phyloP scores from a whole-genome alignment of 345 rosid species.

The Anastatica hierochuntica region DNA sequence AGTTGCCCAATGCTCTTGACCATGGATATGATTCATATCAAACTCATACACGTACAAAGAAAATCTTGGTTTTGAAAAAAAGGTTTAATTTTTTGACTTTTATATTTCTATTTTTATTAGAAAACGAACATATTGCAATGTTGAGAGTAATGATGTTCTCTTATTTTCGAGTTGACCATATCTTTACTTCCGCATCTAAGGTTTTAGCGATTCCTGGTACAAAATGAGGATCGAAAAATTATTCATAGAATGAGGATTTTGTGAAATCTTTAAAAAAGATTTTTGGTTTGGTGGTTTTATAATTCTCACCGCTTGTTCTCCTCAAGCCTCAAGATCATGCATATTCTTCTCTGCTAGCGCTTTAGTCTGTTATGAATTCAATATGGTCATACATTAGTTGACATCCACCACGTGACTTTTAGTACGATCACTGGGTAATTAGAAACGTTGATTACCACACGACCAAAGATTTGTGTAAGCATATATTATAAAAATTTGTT shows the following conservation, averaged over 20 bases:
- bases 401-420: background rate
- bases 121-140: constrained; percentile 72
- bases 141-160: constrained; percentile 91
- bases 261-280: constrained; percentile 1
- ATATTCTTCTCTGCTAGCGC: constrained; percentile 89
- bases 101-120: background rate
- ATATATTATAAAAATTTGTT: no score
- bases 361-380: constrained; percentile 53
- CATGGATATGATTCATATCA: constrained; percentile 69
- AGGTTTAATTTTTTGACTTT: background rate
- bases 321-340: constrained; percentile 81
- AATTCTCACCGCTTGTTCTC: constrained; percentile 83
- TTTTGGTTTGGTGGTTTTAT: constrained; percentile 27
- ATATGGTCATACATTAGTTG: background rate
- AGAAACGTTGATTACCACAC: constrained; percentile 45
- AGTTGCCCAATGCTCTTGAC: constrained; percentile 90
- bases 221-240: constrained; percentile 7
- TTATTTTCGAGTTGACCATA: constrained; percentile 94
- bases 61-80: background rate
- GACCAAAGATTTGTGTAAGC: no score
- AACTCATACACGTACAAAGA: background rate
- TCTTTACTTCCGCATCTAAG: constrained; percentile 79
- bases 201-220: constrained; percentile 79
- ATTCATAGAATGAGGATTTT: background rate
- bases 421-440: background rate